Conservation (phyloP, 2,329 filamentous ascomycete species). For the Blastomyces gilchristii region DNA sequence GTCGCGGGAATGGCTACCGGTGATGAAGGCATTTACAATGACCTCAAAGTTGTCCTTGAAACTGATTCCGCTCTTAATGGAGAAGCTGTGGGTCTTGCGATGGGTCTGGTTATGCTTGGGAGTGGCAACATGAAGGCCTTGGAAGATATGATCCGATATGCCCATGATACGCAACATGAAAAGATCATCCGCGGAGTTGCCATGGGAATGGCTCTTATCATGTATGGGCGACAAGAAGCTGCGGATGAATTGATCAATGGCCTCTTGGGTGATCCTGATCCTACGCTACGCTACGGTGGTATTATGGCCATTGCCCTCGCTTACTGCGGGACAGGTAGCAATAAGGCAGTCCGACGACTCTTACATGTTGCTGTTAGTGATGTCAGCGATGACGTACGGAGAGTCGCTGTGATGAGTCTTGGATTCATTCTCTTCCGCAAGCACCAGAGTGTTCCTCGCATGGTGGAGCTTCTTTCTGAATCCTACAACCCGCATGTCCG, state of each 20-base stretch:
- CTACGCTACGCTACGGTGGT: constrained; percentile 87
- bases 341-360: constrained; percentile 93
- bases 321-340: constrained; percentile 94
- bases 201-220: constrained; percentile 94
- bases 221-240: constrained; percentile 91
- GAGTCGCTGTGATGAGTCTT: constrained; percentile 93
- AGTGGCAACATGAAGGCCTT: constrained; percentile 91
- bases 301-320: constrained; percentile 98
- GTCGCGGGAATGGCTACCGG: constrained; percentile 97
- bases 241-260: constrained; percentile 92
- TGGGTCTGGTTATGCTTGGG: constrained; percentile 97
- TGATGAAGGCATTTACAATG: constrained; percentile 80
- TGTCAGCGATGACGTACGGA: constrained; percentile 92
- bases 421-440: constrained; percentile 98
- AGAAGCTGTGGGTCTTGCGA: constrained; percentile 87
- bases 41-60: constrained; percentile 78
- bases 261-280: constrained; percentile 84
- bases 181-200: constrained; percentile 96
- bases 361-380: constrained; percentile 95
- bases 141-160: constrained; percentile 95
- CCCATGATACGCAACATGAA: constrained; percentile 95
- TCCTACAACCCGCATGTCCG: constrained; percentile 98
- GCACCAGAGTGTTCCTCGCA: constrained; percentile 89
- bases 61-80: constrained; percentile 93
- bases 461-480: constrained; percentile 96